Base-by-base conservation (phyloP, 495 filamentous ascomycete genomes). In the Neurospora sp. region DNA sequence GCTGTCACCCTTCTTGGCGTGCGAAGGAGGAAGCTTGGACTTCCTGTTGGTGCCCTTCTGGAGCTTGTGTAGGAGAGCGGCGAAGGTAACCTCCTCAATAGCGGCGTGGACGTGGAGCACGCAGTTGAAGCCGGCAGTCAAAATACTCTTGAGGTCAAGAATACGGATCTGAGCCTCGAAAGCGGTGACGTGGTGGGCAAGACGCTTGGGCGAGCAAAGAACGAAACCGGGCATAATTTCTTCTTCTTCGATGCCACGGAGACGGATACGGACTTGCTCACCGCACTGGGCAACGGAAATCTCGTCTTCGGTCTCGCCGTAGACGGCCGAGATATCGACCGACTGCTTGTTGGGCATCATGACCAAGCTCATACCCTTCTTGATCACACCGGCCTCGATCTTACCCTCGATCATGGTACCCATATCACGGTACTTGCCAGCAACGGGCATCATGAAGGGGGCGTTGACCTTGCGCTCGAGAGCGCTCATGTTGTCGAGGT, bases 391-490 rank as follows among this genome's bases (percentile, higher is more conserved):
- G 14, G 94, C 90, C 82, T 99, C 96, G 77, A 99, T 92, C 84
- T 97, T 97, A 71, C 96, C 96, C 84, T 99, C 96, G 23, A 96
- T 88, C 86, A 98, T 94, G 75, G 96, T 98, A 78, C 96, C 96
- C 92, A 99, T 93, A 82, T 98, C 95, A 77, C 91, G 89, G 85
- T 98, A 98, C 82, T 98, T 99, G 79, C 91, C 92, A 70, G 91
- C 92, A 77, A 99, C 88, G 8, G 96, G 93, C 96, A 98, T 97
- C 96, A 98, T 98, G 87, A 99, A 98, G 14, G 96, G 96, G 12
- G 96, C 96, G 76, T 97, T 97, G 82, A 97, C 85, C 83, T 98
- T 99, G 75, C 96, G 93, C 81, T 98, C 96, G 12, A 97, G 88
- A 39, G 94, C 88, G 79, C 93, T 88, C 92, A 99, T 97, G 79